Conservation (phyloP, 1,284 basidiomycete genomes). For the Cutaneotrichosporon cutaneum region DNA sequence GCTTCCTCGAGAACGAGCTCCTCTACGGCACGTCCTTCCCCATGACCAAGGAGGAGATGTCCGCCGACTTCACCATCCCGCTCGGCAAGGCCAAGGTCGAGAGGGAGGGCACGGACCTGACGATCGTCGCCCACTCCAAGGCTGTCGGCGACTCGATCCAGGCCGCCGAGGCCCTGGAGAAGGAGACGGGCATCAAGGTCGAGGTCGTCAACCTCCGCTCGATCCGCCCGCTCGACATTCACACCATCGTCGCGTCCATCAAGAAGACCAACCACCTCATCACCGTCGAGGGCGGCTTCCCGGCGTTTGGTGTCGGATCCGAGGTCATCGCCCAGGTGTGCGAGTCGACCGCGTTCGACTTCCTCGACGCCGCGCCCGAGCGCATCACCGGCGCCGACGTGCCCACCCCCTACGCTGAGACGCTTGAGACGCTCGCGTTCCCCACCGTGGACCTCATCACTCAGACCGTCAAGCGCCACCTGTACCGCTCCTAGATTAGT, state of each 20-base stretch:
- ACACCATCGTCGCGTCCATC: constrained; percentile 90
- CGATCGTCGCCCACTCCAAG: constrained; percentile 94
- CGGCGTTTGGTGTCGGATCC: constrained; percentile 94
- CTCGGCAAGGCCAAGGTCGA: constrained; percentile 99
- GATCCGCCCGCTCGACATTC: constrained; percentile 88
- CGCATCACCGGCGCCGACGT: constrained; percentile 95
- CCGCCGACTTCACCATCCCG: constrained; percentile 87
- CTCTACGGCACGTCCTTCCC: constrained; percentile 96
- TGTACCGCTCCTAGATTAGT: constrained; percentile 55
- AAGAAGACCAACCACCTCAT: constrained; percentile 98
- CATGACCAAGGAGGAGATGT: constrained; percentile 90
- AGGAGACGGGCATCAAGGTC: constrained; percentile 90
- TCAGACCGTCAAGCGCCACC: constrained; percentile 87
- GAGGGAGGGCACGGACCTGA: constrained; percentile 86
- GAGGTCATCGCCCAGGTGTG: constrained; percentile 96
- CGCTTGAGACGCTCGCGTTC: constrained; percentile 86
- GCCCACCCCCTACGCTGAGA: constrained; percentile 89
- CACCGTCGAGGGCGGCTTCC: constrained; percentile 98
- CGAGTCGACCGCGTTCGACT: constrained; percentile 94
- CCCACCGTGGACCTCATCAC: constrained; percentile 81
- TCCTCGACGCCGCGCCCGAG: constrained; percentile 96
- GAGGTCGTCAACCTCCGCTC: constrained; percentile 95
- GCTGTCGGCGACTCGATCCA: constrained; percentile 92
- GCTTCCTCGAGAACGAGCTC: constrained; percentile 99
- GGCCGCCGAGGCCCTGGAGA: constrained; percentile 86